These are phyloP conservation scores for Pistacia vera DNA, from an alignment of 345 rosid species.

Conservation along the genomic window DNA sequence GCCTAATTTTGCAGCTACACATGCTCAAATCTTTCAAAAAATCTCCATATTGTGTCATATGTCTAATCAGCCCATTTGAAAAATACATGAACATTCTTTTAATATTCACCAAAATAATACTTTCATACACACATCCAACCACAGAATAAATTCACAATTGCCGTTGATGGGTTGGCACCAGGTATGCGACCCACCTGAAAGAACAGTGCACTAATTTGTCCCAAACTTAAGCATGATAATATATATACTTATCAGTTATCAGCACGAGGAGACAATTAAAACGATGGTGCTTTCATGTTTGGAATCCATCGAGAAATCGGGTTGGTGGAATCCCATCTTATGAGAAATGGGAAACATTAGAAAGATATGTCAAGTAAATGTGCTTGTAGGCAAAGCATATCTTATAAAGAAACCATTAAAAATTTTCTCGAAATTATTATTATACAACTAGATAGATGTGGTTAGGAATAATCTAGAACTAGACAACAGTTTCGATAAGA, in stretches of 20 bases:
- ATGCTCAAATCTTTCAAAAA: no score
- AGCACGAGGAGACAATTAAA: slow-evolving; percentile 9
- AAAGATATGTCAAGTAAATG: neutral
- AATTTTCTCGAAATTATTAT: no score
- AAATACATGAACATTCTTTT: neutral
- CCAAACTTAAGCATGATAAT: neutral
- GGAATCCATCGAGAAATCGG: slow-evolving; percentile 31
- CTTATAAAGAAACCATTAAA: neutral
- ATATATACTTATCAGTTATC: neutral
- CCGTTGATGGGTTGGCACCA: neutral
- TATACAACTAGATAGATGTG: neutral
- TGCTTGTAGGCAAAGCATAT: neutral
- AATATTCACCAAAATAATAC: neutral
- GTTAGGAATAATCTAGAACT: neutral
- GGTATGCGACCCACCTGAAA: neutral
- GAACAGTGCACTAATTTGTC: neutral
- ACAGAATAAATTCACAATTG: neutral
- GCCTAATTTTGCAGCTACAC: neutral
- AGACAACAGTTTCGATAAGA: neutral
- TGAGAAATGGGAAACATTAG: slow-evolving; percentile 24
- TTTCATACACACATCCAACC: neutral
- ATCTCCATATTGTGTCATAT: no score
- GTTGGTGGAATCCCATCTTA: slow-evolving; percentile 34
- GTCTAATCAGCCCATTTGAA: neutral
- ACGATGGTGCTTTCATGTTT: slow-evolving; percentile 36